Percentiles rank a stretch among this genome's conserved stretches.
phyloP scores from a whole-genome alignment of 2,329 filamentous ascomycete genomes.

The Paracorniculantispora psalliotae region DNA sequence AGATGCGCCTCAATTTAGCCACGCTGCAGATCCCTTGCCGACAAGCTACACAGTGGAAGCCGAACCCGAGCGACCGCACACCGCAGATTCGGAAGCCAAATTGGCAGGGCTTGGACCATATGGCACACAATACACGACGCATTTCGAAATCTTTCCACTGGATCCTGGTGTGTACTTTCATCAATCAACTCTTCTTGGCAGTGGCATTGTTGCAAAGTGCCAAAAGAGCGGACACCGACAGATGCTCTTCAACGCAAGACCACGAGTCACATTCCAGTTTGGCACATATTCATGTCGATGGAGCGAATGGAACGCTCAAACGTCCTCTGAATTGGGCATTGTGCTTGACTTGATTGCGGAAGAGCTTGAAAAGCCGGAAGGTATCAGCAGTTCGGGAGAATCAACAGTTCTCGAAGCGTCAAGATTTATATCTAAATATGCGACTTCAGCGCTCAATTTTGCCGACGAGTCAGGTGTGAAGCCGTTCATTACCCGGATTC shows the following conservation, averaged over 20 bases:
- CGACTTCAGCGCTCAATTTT: conserved; percentile 40
- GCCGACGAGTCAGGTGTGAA: conserved; percentile 28
- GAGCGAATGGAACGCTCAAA: conserved; percentile 51
- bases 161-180: conserved; percentile 54
- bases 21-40: conserved; percentile 48
- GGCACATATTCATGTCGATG: conserved; percentile 47
- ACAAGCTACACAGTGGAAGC: conserved; percentile 3
- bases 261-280: conserved; percentile 39
- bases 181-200: conserved; percentile 53
- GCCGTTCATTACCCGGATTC: conserved; percentile 39
- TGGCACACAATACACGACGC: conserved; percentile 55
- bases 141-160: conserved; percentile 60
- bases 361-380: conserved; percentile 26
- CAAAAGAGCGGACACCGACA: conserved; percentile 26
- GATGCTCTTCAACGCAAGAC: conserved; percentile 26
- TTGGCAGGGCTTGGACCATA: conserved; percentile 54
- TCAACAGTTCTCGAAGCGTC: conserved; percentile 28
- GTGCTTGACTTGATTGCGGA: conserved; percentile 56
- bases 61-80: conserved; percentile 15
- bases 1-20: conserved; percentile 47
- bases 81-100: conserved; percentile 21
- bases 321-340: conserved; percentile 58
- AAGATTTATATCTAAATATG: conserved; percentile 45
- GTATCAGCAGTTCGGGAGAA: conserved; percentile 11
- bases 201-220: conserved; percentile 42